Evolutionary conservation across 257 asterid species (phyloP).

Genomic region (Gynochthodes officinalis): DNA sequence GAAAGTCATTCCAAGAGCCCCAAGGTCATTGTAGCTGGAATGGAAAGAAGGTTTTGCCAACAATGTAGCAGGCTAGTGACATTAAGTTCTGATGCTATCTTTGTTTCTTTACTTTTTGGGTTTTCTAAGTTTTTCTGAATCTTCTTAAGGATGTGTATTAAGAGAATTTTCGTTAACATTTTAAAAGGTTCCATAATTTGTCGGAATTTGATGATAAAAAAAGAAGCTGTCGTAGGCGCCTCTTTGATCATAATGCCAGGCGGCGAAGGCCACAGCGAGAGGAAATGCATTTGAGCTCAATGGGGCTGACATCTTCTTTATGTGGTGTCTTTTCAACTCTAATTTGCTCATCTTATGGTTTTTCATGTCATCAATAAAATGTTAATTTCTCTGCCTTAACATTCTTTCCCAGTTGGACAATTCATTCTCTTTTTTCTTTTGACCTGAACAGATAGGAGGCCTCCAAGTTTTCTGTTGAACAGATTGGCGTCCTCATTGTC

Average conservation of each 20-base stretch:
- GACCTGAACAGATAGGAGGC: conserved; percentile 9
- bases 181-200: conserved; percentile 63
- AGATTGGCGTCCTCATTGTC: conserved; percentile 3
- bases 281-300: conserved; percentile 34
- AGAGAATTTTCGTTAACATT: background rate
- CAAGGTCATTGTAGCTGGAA: conserved; percentile 51
- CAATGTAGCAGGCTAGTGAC: conserved; percentile 72
- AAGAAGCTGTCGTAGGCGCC: conserved; percentile 74
- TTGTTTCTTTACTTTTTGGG: background rate
- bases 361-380: background rate
- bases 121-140: background rate
- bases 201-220: conserved; percentile 76
- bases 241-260: conserved; percentile 80
- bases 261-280: conserved; percentile 68
- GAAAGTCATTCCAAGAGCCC: conserved; percentile 70
- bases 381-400: background rate
- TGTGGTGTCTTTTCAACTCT: conserved; percentile 28
- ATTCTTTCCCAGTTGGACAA: background rate
- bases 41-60: conserved; percentile 72
- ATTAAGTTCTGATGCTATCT: background rate
- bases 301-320: conserved; percentile 40
- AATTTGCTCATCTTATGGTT: background rate
- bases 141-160: background rate
- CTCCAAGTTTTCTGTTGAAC: conserved; percentile 11
- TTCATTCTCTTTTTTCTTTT: background rate